Conservation (phyloP, 1,139 yeast genomes). For the Meyerozyma elateridarum region DNA sequence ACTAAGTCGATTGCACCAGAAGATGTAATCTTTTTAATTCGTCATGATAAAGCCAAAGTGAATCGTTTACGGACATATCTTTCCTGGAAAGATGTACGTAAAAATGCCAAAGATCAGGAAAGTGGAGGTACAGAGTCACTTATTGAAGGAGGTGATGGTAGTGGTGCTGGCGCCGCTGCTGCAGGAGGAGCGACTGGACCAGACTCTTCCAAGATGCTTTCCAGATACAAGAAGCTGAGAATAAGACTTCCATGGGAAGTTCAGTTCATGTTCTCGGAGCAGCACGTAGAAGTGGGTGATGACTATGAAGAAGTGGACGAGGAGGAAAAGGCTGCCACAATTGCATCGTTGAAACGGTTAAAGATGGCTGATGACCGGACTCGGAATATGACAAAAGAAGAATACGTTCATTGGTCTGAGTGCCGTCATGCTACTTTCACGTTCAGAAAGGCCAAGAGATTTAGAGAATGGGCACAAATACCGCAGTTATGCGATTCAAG, state of each 20-base stretch:
- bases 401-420: constrained; percentile 98
- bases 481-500: constrained; percentile 79
- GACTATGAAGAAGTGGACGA: constrained; percentile 80
- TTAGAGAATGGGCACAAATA: constrained; percentile 95
- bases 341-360: constrained; percentile 80
- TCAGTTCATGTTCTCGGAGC: constrained; percentile 89
- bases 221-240: constrained; percentile 70
- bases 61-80: constrained; percentile 83
- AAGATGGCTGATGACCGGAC: constrained; percentile 95
- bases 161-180: constrained; percentile 23
- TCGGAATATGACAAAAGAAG: constrained; percentile 89
- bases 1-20: constrained; percentile 86
- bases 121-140: constrained; percentile 66
- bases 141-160: constrained; percentile 37
- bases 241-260: constrained; percentile 94
- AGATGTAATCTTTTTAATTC: constrained; percentile 84
- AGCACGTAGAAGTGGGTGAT: constrained; percentile 77
- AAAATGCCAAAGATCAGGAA: constrained; percentile 95
- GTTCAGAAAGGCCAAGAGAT: constrained; percentile 84
- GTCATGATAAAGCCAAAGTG: constrained; percentile 94
- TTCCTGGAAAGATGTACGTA: constrained; percentile 96
- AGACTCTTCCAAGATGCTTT: constrained; percentile 54
- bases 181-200: constrained; percentile 28
- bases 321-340: constrained; percentile 82
- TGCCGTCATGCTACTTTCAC: constrained; percentile 98